Base-by-base conservation (phyloP, 2,329 filamentous ascomycete genomes). In the Neofusicoccum parvum region DNA sequence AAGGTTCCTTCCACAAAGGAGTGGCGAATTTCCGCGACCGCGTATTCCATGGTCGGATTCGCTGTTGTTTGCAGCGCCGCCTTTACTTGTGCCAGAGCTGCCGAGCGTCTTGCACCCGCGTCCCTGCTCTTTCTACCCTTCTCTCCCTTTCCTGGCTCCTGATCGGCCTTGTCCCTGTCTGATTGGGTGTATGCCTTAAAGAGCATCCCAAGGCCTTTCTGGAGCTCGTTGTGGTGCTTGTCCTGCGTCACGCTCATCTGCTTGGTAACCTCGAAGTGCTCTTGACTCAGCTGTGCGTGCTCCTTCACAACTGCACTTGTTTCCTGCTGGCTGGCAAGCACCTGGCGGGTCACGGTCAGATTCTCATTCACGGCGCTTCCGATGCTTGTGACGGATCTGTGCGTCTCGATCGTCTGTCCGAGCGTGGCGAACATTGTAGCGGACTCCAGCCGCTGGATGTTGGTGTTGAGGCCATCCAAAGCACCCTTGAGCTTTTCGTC, bases 1-100 rank as follows among this genome's bases (percentile, higher is more conserved):
- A 72, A 73, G 0, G 77, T 77, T 2, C 74, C 73, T 0, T 67
- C 36, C 0, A 79, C 68, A 1, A 74, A 68, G 0, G 72, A 74
- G 6, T 78, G 74, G 20, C 73, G 71, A 2, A 78, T 69, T 1
- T 71, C 66, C 0, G 74, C 67, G 4, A 67, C 41, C 23, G 65
- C 62, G 54, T 51, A 0, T 66, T 69, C 46, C 76, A 67, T 5
- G 65, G 50, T 11, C 23, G 65, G 32, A 6, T 41, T 34, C 3
- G 39, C 37, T 3, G 65, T 62, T 1, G 54, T 64, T 5, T 75
- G 71, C 0, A 76, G 69, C 7, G 74, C 68, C 1, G 69, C 51
- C 50, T 67, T 68, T 37, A 70, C 68, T 15, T 41, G 43, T 54
- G 37, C 51, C n/a, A 69, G 32, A 5, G 66, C 65, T n/a, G 63